A percentile compares a stretch with the other conserved stretches of the same genome.
Conservation (phyloP, 2,329 filamentous ascomycete genomes). For the Diplodia scrobiculata region DNA sequence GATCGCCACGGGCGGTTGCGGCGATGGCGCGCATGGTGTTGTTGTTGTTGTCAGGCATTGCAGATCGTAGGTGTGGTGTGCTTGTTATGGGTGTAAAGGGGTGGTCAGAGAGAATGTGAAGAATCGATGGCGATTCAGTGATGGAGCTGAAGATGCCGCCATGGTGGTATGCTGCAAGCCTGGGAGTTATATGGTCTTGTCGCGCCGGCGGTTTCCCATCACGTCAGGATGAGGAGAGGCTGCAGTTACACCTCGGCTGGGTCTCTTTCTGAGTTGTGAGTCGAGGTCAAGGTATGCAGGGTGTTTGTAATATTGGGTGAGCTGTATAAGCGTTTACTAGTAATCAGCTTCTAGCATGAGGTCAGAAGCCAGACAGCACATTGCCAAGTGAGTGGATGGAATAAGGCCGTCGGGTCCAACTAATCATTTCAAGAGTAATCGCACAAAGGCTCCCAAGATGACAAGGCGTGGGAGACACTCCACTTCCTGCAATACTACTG, state of each 20-base stretch:
- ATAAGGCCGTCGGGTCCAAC: not conserved
- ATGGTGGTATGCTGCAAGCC: not conserved
- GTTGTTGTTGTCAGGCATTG: slow-evolving; percentile 30
- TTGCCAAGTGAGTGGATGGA: not conserved
- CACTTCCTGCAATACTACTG: not conserved
- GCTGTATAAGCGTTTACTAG: not conserved
- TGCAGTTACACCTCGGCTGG: not conserved
- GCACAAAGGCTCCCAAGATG: not conserved
- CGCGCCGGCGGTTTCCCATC: not conserved
- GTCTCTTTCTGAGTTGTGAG: not conserved
- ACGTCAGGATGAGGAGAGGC: slow-evolving; percentile 12
- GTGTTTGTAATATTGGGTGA: not conserved
- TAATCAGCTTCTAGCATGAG: not conserved
- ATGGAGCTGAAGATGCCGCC: not conserved
- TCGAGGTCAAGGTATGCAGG: not conserved
- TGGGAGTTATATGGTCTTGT: not conserved
- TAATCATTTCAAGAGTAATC: not conserved
- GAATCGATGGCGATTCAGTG: not conserved
- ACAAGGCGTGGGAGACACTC: not conserved
- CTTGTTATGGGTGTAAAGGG: not conserved
- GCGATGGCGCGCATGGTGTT: slow-evolving; percentile 37
- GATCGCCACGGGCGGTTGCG: slow-evolving; percentile 37
- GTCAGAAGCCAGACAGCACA: not conserved
- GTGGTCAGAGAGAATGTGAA: not conserved
- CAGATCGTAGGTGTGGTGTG: not conserved